Percentiles rank a stretch among this genome's conserved stretches.
phyloP scores from a whole-genome alignment of 2,329 filamentous ascomycete genomes.

The Claviceps monticola region DNA sequence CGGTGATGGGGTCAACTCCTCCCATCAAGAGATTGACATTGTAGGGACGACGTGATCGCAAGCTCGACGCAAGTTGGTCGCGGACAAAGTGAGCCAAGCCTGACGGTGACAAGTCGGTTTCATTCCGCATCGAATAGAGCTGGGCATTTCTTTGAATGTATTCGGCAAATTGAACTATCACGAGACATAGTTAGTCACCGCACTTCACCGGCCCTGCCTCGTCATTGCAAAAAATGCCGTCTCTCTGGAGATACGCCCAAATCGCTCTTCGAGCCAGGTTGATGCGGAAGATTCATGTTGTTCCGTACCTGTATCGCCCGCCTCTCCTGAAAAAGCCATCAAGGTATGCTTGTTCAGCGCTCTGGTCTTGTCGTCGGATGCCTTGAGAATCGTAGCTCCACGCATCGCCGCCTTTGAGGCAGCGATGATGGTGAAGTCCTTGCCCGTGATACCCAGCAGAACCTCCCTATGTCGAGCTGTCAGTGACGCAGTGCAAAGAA shows the following conservation, averaged over 20 bases:
- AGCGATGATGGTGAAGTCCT: conserved; percentile 97
- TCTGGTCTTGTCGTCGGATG: conserved; percentile 91
- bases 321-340: conserved; percentile 90
- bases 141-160: conserved; percentile 98
- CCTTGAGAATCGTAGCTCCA: conserved; percentile 90
- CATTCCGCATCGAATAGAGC: conserved; percentile 97
- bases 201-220: neutral
- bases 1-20: conserved; percentile 81
- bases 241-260: neutral
- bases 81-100: conserved; percentile 90
- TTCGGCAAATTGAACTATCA: conserved; percentile 89
- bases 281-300: neutral
- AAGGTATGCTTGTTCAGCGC: conserved; percentile 84
- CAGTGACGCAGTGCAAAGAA: neutral
- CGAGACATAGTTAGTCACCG: conserved; percentile 11
- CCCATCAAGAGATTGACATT: conserved; percentile 93
- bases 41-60: conserved; percentile 88
- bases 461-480: conserved; percentile 61
- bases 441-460: conserved; percentile 92
- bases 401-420: conserved; percentile 97
- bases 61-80: conserved; percentile 76
- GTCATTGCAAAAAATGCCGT: neutral
- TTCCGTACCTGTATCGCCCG: conserved; percentile 74
- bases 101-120: conserved; percentile 76
- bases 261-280: neutral